These are phyloP conservation scores for Cyclostephanos invisitatus DNA, from an alignment of 108 stramenopile genomes.

Conservation along the genomic window DNA sequence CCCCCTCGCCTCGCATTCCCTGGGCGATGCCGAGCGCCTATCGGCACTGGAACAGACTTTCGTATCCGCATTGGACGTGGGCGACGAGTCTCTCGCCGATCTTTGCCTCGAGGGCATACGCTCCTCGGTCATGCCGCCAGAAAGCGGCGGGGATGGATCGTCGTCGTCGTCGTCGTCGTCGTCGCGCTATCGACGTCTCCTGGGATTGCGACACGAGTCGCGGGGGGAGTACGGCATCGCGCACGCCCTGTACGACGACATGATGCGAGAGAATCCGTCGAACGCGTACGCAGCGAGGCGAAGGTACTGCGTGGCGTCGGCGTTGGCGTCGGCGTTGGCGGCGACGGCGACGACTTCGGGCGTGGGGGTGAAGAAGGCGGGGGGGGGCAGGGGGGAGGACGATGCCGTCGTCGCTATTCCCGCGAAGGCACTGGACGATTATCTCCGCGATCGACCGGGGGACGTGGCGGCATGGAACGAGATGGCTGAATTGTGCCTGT, in stretches of 20 bases:
- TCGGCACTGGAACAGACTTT: constrained; percentile 75
- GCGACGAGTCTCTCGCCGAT: constrained; percentile 53
- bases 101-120: constrained; percentile 45
- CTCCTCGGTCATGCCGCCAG: neutral
- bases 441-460: constrained; percentile 56
- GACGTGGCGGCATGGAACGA: constrained; percentile 79
- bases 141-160: constrained; percentile 27
- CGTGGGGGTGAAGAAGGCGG: neutral
- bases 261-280: constrained; percentile 74
- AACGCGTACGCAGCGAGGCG: constrained; percentile 78
- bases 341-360: too few relatives aligned
- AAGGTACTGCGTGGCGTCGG: constrained; percentile 72
- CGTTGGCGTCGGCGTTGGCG: constrained; percentile 19
- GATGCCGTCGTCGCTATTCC: constrained; percentile 34
- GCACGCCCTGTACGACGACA: constrained; percentile 55
- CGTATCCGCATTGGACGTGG: constrained; percentile 63
- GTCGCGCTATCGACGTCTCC: constrained; percentile 67
- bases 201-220: constrained; percentile 72
- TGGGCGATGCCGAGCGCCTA: constrained; percentile 54
- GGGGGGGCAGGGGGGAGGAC: constrained; percentile 27
- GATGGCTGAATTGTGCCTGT: constrained; percentile 66
- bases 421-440: constrained; percentile 62
- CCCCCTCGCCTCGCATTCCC: neutral
- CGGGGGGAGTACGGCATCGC: constrained; percentile 63
- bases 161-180: constrained; percentile 23